phyloP scores from a whole-genome alignment of 2,329 filamentous ascomycete genomes.

The Colletotrichum scovillei region DNA sequence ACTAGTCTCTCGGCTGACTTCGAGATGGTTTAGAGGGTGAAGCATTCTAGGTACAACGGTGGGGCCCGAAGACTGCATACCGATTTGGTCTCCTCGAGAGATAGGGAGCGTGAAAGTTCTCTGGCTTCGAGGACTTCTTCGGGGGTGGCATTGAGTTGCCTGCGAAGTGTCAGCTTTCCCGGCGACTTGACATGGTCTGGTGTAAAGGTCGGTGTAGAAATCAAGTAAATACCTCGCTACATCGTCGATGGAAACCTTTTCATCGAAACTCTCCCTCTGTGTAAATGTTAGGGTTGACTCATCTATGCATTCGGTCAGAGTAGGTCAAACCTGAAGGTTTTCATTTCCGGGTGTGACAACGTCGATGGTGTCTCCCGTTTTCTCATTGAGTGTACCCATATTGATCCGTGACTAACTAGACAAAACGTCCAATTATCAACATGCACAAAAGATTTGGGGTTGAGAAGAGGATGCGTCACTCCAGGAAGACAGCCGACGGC shows the following conservation, averaged over 20 bases:
- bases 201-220: no score
- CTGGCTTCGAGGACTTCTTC: slow-evolving; percentile 41
- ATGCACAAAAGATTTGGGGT: no score
- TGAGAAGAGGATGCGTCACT: no score
- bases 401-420: no score
- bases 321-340: background rate
- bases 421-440: background rate
- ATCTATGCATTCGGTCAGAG: background rate
- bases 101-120: slow-evolving; percentile 20
- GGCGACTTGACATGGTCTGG: no score
- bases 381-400: slow-evolving; percentile 5
- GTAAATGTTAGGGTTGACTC: background rate
- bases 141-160: slow-evolving; percentile 39
- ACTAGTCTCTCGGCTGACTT: slow-evolving; percentile 43
- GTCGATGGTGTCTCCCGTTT: slow-evolving; percentile 5
- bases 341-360: background rate
- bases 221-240: slow-evolving; percentile 1
- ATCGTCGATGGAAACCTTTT: slow-evolving; percentile 19
- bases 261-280: slow-evolving; percentile 10
- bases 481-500: no score
- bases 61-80: background rate
- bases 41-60: accelerated
- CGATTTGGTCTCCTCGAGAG: slow-evolving; percentile 8
- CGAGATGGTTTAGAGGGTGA: slow-evolving; percentile 30
- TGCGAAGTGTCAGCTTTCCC: background rate